Percentiles rank a stretch among this genome's conserved stretches.
Evolutionary conservation across 1,139 yeast species (phyloP).

Genomic region (Geotrichum australiense): DNA sequence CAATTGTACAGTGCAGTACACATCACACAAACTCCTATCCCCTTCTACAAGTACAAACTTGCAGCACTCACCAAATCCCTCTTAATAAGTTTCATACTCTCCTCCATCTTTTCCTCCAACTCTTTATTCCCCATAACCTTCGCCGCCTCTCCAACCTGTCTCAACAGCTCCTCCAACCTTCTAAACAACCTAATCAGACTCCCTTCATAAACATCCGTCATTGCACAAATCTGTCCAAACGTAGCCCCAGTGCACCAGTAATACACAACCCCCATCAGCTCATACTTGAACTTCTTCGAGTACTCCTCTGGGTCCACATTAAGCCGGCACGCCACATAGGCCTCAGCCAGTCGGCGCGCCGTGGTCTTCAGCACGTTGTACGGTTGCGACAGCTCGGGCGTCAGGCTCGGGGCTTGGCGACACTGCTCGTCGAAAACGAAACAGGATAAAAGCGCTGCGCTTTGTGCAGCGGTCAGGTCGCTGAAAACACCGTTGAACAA

Average conservation of each 20-base stretch:
- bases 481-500: constrained; percentile 93
- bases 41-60: constrained; percentile 71
- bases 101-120: constrained; percentile 82
- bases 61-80: constrained; percentile 97
- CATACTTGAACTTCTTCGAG: constrained; percentile 82
- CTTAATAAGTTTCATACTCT: constrained; percentile 73
- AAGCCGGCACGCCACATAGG: constrained; percentile 81
- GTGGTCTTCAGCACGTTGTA: constrained; percentile 78
- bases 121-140: constrained; percentile 87
- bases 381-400: constrained; percentile 87
- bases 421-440: constrained; percentile 97
- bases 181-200: constrained; percentile 90
- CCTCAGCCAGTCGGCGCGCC: constrained; percentile 85
- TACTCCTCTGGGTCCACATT: constrained; percentile 88
- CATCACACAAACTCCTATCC: too few species aligned
- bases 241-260: constrained; percentile 97
- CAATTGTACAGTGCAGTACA: too few species aligned
- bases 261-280: constrained; percentile 92
- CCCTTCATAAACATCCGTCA: constrained; percentile 99
- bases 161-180: constrained; percentile 83
- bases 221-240: constrained; percentile 93
- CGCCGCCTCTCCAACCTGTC: constrained; percentile 87
- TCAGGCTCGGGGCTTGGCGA: constrained; percentile 76
- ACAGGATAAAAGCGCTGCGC: constrained; percentile 87
- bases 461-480: constrained; percentile 79